Evolutionary conservation across 1,284 basidiomycete species (phyloP).

Genomic region (Anthracocystis setariae): DNA sequence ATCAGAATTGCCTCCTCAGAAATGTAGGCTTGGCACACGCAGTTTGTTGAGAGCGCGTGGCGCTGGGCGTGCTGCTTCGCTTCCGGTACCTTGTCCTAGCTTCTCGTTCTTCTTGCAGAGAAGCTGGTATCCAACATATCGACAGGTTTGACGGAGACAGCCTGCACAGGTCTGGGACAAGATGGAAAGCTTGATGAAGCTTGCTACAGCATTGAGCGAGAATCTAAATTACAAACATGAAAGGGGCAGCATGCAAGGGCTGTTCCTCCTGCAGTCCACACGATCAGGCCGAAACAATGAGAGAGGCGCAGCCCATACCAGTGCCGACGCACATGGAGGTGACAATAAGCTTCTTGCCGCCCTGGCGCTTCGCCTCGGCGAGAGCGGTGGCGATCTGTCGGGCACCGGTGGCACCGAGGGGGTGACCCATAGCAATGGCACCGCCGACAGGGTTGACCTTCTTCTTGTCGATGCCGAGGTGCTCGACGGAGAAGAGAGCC

Average conservation of each 20-base stretch:
- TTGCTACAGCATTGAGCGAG: slow-evolving; percentile 4
- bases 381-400: slow-evolving; percentile 87
- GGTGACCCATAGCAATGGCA: slow-evolving; percentile 69
- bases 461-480: slow-evolving; percentile 68
- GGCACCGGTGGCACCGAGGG: slow-evolving; percentile 75
- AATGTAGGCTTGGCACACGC: no score
- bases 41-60: no score
- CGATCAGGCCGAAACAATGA: slow-evolving; percentile 77
- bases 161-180: not conserved
- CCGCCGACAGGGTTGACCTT: slow-evolving; percentile 71
- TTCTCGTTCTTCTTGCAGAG: no score
- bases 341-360: slow-evolving; percentile 72
- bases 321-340: slow-evolving; percentile 89
- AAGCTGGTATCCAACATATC: no score
- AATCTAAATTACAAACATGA: slow-evolving; percentile 27
- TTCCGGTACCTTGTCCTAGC: no score
- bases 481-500: slow-evolving; percentile 73
- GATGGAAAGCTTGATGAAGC: slow-evolving; percentile 20
- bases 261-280: not conserved
- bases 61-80: no score
- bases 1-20: not conserved
- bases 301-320: slow-evolving; percentile 83
- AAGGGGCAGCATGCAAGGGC: no score
- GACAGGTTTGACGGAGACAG: not conserved
- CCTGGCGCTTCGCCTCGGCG: slow-evolving; percentile 77